These are phyloP conservation scores for Hysterium pulicare DNA, from an alignment of 2,329 filamentous ascomycete genomes.

Conservation along the genomic window DNA sequence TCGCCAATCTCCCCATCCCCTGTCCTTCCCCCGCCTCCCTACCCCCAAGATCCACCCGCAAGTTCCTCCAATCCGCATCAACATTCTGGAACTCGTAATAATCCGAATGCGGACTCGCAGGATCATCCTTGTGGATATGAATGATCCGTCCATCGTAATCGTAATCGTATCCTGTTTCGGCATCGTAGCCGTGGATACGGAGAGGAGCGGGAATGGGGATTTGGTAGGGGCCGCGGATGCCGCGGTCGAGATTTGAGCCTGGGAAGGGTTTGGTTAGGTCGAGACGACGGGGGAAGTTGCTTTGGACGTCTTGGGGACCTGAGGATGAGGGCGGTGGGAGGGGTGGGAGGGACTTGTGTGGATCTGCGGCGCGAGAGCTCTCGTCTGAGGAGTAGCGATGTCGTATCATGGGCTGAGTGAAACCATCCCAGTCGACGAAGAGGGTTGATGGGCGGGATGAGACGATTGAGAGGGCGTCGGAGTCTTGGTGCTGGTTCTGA, in stretches of 20 bases:
- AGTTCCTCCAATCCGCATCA: no score
- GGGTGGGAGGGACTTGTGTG: constrained; percentile 1
- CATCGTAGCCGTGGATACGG: constrained; percentile 15
- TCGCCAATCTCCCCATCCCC: no score
- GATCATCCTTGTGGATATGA: constrained; percentile 11
- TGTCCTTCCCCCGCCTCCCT: no score
- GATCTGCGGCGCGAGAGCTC: no score
- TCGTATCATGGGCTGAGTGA: constrained; percentile 3
- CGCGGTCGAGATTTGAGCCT: not conserved
- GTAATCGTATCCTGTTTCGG: constrained; percentile 8
- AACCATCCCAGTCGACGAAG: constrained; percentile 20
- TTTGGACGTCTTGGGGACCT: not conserved
- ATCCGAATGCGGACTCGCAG: no score
- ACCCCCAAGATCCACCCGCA: no score
- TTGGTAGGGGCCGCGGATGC: no score
- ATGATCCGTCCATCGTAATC: constrained; percentile 16
- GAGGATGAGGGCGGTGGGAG: not conserved
- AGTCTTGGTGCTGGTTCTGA: not conserved
- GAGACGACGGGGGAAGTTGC: not conserved
- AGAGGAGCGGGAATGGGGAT: no score
- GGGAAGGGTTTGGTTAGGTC: no score
- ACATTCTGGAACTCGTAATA: no score
- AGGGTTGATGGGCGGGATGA: constrained; percentile 13
- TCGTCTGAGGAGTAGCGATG: constrained; percentile 7
- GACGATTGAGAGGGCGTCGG: not conserved